Conservation (phyloP, 2,329 filamentous ascomycete genomes). For the Xylariaceae sp. region DNA sequence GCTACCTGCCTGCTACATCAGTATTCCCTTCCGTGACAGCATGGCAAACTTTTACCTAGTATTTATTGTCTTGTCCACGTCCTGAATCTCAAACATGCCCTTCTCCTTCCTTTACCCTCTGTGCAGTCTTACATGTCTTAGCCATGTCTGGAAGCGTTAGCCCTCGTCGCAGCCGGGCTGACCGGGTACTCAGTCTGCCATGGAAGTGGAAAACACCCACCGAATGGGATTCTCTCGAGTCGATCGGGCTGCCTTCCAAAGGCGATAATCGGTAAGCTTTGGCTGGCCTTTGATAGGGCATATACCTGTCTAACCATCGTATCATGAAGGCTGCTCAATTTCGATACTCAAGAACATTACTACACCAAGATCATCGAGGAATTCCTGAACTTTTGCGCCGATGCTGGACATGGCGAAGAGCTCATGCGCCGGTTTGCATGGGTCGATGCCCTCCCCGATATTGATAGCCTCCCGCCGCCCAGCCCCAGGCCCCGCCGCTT, state of each 20-base stretch:
- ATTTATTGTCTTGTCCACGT: background rate
- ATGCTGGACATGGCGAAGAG: constrained; percentile 63
- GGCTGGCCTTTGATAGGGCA: constrained; percentile 7
- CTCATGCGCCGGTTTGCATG: constrained; percentile 71
- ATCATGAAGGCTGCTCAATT: constrained; percentile 57
- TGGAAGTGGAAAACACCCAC: constrained; percentile 71
- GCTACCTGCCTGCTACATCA: too few species aligned
- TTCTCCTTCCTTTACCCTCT: constrained; percentile 1
- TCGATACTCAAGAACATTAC: constrained; percentile 76
- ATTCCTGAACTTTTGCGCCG: constrained; percentile 84
- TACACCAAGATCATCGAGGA: constrained; percentile 82
- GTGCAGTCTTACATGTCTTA: constrained; percentile 28
- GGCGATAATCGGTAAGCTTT: constrained; percentile 79
- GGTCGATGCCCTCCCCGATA: too few species aligned
- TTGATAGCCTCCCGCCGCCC: too few species aligned
- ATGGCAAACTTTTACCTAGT: background rate
- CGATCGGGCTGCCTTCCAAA: constrained; percentile 82
- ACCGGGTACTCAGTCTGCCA: constrained; percentile 44
- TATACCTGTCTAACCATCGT: background rate
- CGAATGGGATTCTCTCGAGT: constrained; percentile 70
- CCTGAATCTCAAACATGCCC: background rate
- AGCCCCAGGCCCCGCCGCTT: too few species aligned
- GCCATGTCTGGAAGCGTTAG: constrained; percentile 31
- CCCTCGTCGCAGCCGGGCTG: constrained; percentile 29
- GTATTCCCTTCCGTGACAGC: too few species aligned